Evolutionary conservation across 1,284 basidiomycete species (phyloP), one percentile per base, ranked within the genome.

Genomic region (Trichosporon ovoides): DNA sequence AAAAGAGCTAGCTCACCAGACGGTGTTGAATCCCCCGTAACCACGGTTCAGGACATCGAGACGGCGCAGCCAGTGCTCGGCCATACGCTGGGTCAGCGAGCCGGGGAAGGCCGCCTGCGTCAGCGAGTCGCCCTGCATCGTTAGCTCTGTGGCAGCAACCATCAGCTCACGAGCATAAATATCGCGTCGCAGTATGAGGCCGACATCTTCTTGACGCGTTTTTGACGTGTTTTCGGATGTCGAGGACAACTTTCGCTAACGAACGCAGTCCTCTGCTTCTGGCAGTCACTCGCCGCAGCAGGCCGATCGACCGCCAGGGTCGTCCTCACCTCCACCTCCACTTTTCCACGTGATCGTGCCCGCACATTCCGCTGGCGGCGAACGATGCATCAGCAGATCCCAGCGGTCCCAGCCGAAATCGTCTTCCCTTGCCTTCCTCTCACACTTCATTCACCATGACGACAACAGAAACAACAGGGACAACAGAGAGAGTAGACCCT

Each of bases 31-130:
- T 2, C 91, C 77, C 49, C 72, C 71, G 49, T 68, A 78, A 0
- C 91, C 91, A 38, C 91, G 84, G 72, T 92, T 92, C 53, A 93
- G 66, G 13, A 94, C 84, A 68, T 94, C 91, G 31, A 91, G 76
- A 70, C 86, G 88, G 57, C 91, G 81, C 36, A 82, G 82, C 74
- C 91, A 93, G 3, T 80, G 81, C 75, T 87, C 68, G 13, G 67
- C 55, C 65, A 77, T 67, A 10, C 74, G 70, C 53, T 63, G 62
- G 33, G 62, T 56, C 19, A 76, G 57, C 5, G 75, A 76, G 10
- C 74, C 76, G 18, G 62, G 66, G 1, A 64, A 59, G 61, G 63
- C 69, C 7, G 71, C 67, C 58, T 77, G 73, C 19, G 76, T 77
- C 59, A 77, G 59, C 16, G 73, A 75, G 60, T 77, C 76, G 49